A percentile compares a stretch with the other conserved stretches of the same genome.
Evolutionary conservation across 2,329 filamentous ascomycete species (phyloP).

Genomic region (Pseudogymnoascus sp.): DNA sequence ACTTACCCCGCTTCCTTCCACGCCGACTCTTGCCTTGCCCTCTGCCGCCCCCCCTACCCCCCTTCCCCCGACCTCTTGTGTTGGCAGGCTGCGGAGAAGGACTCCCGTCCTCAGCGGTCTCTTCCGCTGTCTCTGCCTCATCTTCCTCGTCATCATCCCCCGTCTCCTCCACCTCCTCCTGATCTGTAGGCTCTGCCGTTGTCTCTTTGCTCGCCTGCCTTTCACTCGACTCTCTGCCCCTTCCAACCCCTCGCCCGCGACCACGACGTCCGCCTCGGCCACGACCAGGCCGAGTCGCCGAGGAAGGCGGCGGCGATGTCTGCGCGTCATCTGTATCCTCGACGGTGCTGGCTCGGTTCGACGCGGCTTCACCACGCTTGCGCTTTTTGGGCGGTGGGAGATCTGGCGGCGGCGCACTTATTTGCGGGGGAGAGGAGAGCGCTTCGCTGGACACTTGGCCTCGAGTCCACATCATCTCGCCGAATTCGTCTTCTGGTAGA

Average conservation of each 20-base stretch:
- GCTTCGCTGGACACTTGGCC: constrained; percentile 26
- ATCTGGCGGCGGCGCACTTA: constrained; percentile 14
- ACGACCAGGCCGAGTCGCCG: constrained; percentile 28
- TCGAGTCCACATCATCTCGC: constrained; percentile 23
- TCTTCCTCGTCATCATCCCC: constrained; percentile 29
- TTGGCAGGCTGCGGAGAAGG: constrained; percentile 20
- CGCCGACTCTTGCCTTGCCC: constrained; percentile 6
- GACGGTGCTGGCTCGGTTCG: constrained; percentile 39
- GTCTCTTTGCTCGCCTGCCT: constrained; percentile 26
- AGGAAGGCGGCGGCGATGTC: constrained; percentile 35
- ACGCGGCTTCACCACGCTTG: constrained; percentile 28
- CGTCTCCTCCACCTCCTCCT: constrained; percentile 26
- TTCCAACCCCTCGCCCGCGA: constrained; percentile 35
- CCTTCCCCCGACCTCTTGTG: constrained; percentile 18
- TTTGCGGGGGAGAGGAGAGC: constrained; percentile 27
- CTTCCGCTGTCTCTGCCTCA: constrained; percentile 31
- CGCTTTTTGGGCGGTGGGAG: constrained; percentile 22
- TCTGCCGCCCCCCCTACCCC: constrained; percentile 7
- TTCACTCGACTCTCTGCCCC: constrained; percentile 29
- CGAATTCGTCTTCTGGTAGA: constrained; percentile 41
- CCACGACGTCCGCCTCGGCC: constrained; percentile 34
- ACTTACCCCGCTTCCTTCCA: constrained; percentile 6
- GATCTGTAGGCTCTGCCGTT: constrained; percentile 24
- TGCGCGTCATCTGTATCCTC: constrained; percentile 43
- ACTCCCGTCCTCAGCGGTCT: constrained; percentile 20